Conservation (phyloP, 306 rosid species). For the Sicyos baderoa region DNA sequence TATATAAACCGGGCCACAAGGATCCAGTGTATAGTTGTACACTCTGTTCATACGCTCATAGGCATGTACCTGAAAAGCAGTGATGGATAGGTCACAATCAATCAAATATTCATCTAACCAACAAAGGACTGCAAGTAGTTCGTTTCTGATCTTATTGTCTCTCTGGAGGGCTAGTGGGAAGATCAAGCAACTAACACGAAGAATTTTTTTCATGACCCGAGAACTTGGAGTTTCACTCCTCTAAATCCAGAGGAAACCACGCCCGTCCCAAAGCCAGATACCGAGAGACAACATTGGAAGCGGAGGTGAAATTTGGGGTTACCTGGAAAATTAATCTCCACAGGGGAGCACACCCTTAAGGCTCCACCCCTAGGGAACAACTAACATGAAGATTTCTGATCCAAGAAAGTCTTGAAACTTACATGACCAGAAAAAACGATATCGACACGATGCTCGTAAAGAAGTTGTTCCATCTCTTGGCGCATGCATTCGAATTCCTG, state of each 20-base stretch:
- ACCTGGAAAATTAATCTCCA: no score
- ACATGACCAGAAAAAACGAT: constrained; percentile 81
- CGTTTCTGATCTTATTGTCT: neutral
- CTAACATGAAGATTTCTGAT: neutral
- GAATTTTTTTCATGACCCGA: no score
- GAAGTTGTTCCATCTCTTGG: constrained; percentile 82
- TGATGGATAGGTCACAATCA: neutral
- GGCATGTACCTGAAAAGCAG: constrained; percentile 68
- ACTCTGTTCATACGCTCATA: constrained; percentile 87
- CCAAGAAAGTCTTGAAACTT: constrained; percentile 30
- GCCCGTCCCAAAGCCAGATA: no score
- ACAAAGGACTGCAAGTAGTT: neutral
- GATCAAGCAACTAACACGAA: neutral
- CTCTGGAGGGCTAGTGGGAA: neutral
- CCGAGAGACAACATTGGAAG: no score
- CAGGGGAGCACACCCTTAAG: no score
- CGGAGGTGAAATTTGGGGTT: no score
- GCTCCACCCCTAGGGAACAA: no score
- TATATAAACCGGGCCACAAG: constrained; percentile 74
- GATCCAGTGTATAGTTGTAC: constrained; percentile 66
- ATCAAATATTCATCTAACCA: neutral
- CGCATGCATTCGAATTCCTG: constrained; percentile 96
- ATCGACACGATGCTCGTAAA: constrained; percentile 56
- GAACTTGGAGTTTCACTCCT: no score
- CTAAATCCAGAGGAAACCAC: no score